Conservation (phyloP, 495 filamentous ascomycete species). For the Lichenothelia convexa region DNA sequence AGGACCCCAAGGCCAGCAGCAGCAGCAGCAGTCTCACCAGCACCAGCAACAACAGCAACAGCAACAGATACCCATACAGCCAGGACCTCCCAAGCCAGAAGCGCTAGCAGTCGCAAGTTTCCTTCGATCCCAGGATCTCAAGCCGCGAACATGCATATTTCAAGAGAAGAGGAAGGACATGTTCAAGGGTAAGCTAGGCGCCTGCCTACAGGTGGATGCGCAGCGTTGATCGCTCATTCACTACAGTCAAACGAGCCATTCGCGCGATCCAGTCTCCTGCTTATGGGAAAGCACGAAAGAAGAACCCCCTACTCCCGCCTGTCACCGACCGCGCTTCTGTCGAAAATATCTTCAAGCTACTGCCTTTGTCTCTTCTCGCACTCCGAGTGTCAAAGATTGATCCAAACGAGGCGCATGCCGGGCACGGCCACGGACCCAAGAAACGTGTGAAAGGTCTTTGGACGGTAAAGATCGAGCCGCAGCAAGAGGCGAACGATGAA, state of each 20-base stretch:
- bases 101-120: constrained; percentile 83
- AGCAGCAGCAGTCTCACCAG: constrained; percentile 23
- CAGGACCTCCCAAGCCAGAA: constrained; percentile 68
- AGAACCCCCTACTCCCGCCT: constrained; percentile 76
- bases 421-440: constrained; percentile 53
- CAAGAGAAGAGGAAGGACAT: constrained; percentile 96
- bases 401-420: constrained; percentile 42
- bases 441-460: constrained; percentile 91
- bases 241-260: constrained; percentile 83
- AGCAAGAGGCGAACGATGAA: constrained; percentile 79
- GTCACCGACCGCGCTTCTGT: constrained; percentile 66
- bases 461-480: constrained; percentile 91
- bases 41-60: constrained; percentile 28
- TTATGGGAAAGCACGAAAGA: constrained; percentile 71
- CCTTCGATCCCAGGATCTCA: constrained; percentile 66
- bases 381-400: constrained; percentile 80
- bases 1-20: constrained; percentile 20
- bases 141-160: constrained; percentile 78
- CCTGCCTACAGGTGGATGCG: background rate
- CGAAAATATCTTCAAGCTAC: constrained; percentile 85
- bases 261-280: constrained; percentile 77
- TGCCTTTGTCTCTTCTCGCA: constrained; percentile 88
- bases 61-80: constrained; percentile 39
- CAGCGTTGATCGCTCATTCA: background rate
- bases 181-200: constrained; percentile 55